Evolutionary conservation across 768 basidiomycete genomes (phyloP).

Genomic region (Kockovaella imperatae): DNA sequence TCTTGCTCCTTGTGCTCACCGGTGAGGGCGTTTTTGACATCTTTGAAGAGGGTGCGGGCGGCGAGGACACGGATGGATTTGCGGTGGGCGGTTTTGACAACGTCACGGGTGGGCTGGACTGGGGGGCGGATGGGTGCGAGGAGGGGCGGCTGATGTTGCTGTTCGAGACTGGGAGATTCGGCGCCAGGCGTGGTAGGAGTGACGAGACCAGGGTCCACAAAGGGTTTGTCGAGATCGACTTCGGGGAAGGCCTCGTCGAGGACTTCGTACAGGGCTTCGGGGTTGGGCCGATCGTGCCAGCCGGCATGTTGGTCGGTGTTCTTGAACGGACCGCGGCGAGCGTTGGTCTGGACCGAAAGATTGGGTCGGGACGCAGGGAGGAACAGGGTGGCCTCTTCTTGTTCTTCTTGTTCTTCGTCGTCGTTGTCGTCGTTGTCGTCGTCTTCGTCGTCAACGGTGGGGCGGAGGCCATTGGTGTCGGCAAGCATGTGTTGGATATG

Average conservation of each 20-base stretch:
- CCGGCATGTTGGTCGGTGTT: conserved; percentile 51
- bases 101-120: conserved; percentile 6
- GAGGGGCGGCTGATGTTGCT: conserved; percentile 9
- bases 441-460: no score
- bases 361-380: no score
- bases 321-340: conserved; percentile 9
- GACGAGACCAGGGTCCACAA: conserved; percentile 64
- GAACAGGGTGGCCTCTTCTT: no score
- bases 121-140: conserved; percentile 16
- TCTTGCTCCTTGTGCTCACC: conserved; percentile 25
- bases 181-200: conserved; percentile 30
- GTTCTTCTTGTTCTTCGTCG: no score
- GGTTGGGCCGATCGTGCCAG: conserved; percentile 83
- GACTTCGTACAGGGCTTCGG: conserved; percentile 87
- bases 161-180: conserved; percentile 13
- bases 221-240: conserved; percentile 90
- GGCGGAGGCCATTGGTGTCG: not conserved
- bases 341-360: conserved; percentile 19
- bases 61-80: conserved; percentile 92
- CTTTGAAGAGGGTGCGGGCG: conserved; percentile 28
- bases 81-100: conserved; percentile 30
- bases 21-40: not conserved
- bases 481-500: no score
- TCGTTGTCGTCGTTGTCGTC: no score
- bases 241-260: conserved; percentile 93